These are phyloP conservation scores for Fusarium guadeloupense DNA, from an alignment of 2,329 filamentous ascomycete species.

Conservation along the genomic window DNA sequence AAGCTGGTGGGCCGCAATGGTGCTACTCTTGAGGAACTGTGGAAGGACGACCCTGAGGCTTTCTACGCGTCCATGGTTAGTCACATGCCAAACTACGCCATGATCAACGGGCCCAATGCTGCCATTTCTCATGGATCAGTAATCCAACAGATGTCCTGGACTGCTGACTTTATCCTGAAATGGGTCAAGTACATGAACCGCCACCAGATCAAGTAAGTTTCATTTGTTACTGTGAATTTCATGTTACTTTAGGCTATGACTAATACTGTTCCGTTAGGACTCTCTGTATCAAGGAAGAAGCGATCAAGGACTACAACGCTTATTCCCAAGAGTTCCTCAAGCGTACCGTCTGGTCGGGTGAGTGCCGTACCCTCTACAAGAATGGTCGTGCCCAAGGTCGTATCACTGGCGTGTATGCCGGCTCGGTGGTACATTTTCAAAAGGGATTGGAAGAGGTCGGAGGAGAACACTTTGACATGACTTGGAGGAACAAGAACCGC, in stretches of 20 bases:
- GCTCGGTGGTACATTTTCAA: slow-evolving; percentile 3
- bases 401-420: background rate
- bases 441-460: background rate
- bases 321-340: background rate
- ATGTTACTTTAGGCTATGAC: background rate
- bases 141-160: slow-evolving; percentile 1
- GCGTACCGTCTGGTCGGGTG: background rate
- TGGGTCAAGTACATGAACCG: too few relatives aligned
- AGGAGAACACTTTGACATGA: background rate
- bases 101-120: slow-evolving; percentile 1
- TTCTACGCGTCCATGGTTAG: background rate
- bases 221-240: fast-evolving
- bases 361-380: slow-evolving; percentile 9
- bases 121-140: background rate
- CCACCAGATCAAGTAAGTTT: background rate
- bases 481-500: background rate
- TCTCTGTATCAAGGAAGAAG: slow-evolving; percentile 9
- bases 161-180: too few relatives aligned
- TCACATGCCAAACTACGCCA: slow-evolving; percentile 2
- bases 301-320: background rate
- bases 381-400: background rate
- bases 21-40: background rate
- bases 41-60: slow-evolving; percentile 6
- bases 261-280: too few relatives aligned
- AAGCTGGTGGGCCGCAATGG: background rate